phyloP scores from a whole-genome alignment of 73 alveolate species.

The Paramecium tetraurelia region DNA sequence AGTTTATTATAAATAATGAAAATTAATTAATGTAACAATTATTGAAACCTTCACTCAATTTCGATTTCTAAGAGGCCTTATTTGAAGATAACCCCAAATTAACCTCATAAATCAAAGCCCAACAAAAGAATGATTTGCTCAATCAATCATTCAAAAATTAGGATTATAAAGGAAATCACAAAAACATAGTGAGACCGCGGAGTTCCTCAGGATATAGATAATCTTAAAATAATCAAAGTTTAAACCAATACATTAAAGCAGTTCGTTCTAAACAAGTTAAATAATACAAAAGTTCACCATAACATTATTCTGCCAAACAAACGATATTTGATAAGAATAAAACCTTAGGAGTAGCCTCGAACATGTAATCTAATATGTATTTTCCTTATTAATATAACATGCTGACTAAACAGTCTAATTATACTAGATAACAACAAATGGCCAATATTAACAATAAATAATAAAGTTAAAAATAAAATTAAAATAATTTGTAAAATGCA shows the following conservation, averaged over 20 bases:
- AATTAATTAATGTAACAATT: background rate
- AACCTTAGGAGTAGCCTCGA: background rate
- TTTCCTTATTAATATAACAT: background rate
- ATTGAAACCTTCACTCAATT: background rate
- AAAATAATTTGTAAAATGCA: background rate
- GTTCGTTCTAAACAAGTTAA: background rate
- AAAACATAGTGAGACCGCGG: background rate
- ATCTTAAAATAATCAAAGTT: background rate
- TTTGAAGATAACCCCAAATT: background rate
- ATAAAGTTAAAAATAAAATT: background rate
- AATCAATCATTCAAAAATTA: background rate
- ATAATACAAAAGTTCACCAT: background rate
- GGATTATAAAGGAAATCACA: background rate
- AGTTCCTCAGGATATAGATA: background rate
- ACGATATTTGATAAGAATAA: background rate
- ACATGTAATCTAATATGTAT: background rate
- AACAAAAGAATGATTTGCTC: background rate
- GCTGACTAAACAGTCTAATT: background rate
- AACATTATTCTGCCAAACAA: background rate
- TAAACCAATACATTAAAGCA: background rate
- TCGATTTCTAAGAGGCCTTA: background rate
- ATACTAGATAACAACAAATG: background rate
- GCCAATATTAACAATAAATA: background rate
- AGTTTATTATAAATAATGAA: slow-evolving; percentile 32
- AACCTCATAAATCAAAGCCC: background rate